phyloP scores from a whole-genome alignment of 164 flowering plant genomes.

The Umbilicus rupestris region DNA sequence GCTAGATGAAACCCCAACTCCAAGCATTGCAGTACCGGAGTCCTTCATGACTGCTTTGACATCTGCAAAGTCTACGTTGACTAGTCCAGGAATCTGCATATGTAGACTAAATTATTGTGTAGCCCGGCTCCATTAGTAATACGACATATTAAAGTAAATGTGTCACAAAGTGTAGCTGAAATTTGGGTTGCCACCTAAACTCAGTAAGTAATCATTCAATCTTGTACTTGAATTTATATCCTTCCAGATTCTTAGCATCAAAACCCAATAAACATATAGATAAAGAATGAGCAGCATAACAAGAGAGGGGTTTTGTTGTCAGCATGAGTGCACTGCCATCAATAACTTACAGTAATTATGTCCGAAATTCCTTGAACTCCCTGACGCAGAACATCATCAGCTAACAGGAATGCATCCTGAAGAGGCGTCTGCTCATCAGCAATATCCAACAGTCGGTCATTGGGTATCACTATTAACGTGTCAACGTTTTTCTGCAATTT shows the following conservation, averaged over 20 bases:
- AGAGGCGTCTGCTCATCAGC: conserved; percentile 93
- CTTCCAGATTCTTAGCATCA: neutral
- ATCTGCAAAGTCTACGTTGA: conserved; percentile 99
- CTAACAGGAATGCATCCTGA: conserved; percentile 95
- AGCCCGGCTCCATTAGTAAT: neutral
- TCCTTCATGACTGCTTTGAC: conserved; percentile 97
- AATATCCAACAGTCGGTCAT: conserved; percentile 84
- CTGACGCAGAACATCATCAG: conserved; percentile 98
- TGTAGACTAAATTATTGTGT: neutral
- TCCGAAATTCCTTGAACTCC: conserved; percentile 99
- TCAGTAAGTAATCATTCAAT: too few relatives aligned
- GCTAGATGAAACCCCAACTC: conserved; percentile 95
- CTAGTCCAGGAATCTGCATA: conserved; percentile 94
- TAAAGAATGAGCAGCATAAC: neutral
- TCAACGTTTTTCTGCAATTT: conserved; percentile 90
- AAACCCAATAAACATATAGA: neutral
- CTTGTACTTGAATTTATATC: too few relatives aligned
- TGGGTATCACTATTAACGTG: conserved; percentile 94
- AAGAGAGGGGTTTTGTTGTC: neutral
- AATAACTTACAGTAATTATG: conserved; percentile 72
- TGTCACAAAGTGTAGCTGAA: too few relatives aligned
- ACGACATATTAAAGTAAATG: too few relatives aligned
- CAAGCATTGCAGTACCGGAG: conserved; percentile 99
- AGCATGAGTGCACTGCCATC: neutral
- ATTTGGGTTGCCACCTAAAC: too few relatives aligned